Evolutionary conservation across 352 stramenopile species (phyloP), one percentile per base, ranked within the genome.

Genomic region (Pythium dissotocum): DNA sequence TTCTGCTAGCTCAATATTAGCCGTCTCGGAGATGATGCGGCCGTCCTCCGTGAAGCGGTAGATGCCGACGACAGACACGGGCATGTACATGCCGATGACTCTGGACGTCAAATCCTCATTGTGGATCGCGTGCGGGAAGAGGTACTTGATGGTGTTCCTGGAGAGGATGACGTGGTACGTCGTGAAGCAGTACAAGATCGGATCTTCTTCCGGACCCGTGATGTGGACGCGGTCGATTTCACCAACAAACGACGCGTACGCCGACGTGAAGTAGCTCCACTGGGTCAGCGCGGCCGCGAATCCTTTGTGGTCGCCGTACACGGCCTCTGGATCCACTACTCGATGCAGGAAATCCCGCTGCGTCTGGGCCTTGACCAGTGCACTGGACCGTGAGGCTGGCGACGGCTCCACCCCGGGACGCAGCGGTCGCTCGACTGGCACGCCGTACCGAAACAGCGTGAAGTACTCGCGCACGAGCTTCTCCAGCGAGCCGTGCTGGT

Each of bases 381-480:
- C 55, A 21, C n/a, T 66, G 26, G 56, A 21, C 1, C 24, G 3
- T 2, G 58, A 26, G 1, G 36, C 48, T 0, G 61, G 38, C 24
- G 49, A 30, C 7, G 44, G 33, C n/a, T 65, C 57, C 16, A 10
- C 40, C 0, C 33, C 51, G 2, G 21, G 10, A 3, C 28, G 40
- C 2, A 75, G 54, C 30, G 57, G 63, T 16, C 69, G 52, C n/a
- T 75, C 63, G 4, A 71, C 62, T 1, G 69, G 40, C 46, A 75
- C 63, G 16, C 69, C 69, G 46, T 75, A 69, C 5, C 63, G 63
- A 28, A 75, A 75, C n/a, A 75, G 36, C 26, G 58, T 63, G 26
- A 67, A 75, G 48, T 75, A 75, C 40, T 75, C 69, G 4, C 69
- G 69, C 12, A 75, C 58, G 54, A 71, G 59, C 49, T 71, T 71